A percentile compares a stretch with the other conserved stretches of the same genome.
Conservation (phyloP, 768 basidiomycete species). For the Naganishia vishniacii region DNA sequence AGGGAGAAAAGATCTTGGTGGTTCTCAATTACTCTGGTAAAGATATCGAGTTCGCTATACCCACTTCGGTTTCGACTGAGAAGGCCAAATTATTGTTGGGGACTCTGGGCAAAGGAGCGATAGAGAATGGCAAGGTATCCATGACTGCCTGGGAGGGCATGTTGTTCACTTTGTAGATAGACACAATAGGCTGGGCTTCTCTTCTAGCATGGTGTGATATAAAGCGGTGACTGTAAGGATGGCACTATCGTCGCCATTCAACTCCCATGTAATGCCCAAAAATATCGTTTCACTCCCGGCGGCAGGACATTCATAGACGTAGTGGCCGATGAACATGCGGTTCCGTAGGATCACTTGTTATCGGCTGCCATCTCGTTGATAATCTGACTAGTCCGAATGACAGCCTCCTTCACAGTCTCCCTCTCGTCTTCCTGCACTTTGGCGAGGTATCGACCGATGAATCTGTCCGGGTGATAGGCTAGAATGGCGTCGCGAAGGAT, state of each 20-base stretch:
- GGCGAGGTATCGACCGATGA: conserved; percentile 38
- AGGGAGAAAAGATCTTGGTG: conserved; percentile 39
- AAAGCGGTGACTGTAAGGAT: no score
- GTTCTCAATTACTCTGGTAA: conserved; percentile 42
- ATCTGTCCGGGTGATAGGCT: conserved; percentile 49
- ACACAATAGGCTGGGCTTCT: not conserved
- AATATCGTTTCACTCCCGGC: no score
- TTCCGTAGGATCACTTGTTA: conserved; percentile 5
- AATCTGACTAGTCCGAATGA: conserved; percentile 39
- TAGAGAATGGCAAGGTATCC: not conserved
- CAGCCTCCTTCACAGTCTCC: conserved; percentile 44
- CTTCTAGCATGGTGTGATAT: no score
- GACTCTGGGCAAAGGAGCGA: conserved; percentile 17
- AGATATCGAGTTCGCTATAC: conserved; percentile 4
- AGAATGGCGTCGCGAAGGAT: conserved; percentile 60
- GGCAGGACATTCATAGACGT: no score
- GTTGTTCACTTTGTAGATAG: conserved; percentile 17
- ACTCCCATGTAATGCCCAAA: no score
- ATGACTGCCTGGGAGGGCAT: conserved; percentile 18
- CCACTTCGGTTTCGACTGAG: conserved; percentile 5
- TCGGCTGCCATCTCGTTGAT: conserved; percentile 43
- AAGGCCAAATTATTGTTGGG: conserved; percentile 10
- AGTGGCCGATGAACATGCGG: no score
- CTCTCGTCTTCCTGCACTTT: conserved; percentile 38
- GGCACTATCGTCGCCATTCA: no score